Percentiles rank a stretch among this genome's conserved stretches.
Evolutionary conservation across 1,284 basidiomycete species (phyloP).

Genomic region (Cutaneotrichosporon dermatis): DNA sequence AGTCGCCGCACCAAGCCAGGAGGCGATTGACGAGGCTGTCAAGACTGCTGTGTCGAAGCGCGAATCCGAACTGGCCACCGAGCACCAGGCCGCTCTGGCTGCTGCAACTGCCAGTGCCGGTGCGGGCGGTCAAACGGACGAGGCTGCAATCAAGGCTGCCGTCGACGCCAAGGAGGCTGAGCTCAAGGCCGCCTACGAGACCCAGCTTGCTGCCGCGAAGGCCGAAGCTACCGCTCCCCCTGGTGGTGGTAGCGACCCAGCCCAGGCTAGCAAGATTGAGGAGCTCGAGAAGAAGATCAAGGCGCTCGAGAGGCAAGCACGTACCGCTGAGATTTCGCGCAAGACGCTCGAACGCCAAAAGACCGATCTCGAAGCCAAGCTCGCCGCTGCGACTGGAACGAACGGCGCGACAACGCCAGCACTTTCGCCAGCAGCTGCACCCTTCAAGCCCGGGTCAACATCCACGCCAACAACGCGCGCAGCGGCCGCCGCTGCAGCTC

Average conservation of each 20-base stretch:
- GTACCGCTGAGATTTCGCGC: conserved; percentile 39
- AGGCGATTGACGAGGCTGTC: conserved; percentile 37
- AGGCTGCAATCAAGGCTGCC: conserved; percentile 19
- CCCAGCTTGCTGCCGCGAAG: conserved; percentile 16
- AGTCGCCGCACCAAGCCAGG: conserved; percentile 13
- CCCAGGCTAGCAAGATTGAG: conserved; percentile 29
- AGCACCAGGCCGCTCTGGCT: conserved; percentile 25
- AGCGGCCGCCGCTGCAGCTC: conserved; percentile 3
- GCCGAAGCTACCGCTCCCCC: neutral
- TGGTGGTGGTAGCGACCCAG: conserved; percentile 10
- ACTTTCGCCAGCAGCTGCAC: conserved; percentile 15
- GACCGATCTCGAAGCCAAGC: conserved; percentile 29
- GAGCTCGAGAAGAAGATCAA: conserved; percentile 38
- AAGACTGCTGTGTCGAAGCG: conserved; percentile 38
- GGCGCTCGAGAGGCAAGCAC: conserved; percentile 32
- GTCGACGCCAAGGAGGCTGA: conserved; percentile 28
- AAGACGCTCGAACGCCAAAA: conserved; percentile 36
- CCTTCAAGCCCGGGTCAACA: conserved; percentile 20
- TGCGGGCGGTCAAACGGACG: conserved; percentile 6
- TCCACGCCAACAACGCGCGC: conserved; percentile 10
- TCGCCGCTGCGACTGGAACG: conserved; percentile 11
- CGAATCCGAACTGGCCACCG: conserved; percentile 35
- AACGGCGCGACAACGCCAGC: conserved; percentile 4
- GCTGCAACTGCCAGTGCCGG: conserved; percentile 11
- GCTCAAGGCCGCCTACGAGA: conserved; percentile 25